Base-by-base conservation (phyloP, 2,329 filamentous ascomycete genomes). In the Aphanoascus verrucosus region DNA sequence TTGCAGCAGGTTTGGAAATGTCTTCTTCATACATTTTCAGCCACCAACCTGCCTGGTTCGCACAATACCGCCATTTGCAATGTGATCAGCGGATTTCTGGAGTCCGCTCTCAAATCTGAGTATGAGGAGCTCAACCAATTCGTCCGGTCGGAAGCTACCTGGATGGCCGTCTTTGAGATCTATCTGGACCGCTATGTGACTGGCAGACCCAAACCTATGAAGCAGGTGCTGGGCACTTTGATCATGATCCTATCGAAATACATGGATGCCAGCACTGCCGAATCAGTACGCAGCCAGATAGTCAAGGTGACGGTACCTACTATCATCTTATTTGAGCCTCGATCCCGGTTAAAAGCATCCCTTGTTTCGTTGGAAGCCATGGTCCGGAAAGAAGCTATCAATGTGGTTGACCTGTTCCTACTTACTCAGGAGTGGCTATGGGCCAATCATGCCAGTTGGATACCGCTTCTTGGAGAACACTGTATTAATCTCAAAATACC, bases 51-150 rank as follows among this genome's bases (percentile, higher is more conserved):
- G 43, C 64, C 69, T 15, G 63, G 63, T 56, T 59, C 59, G 38
- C 73, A 76, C 62, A 67, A 67, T 14, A 65, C 68, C 20, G 66
- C 69, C 5, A 67, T 68, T 37, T 73, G 70, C 56, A 75, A 74
- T 65, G 68, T 72, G 5, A 51, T 74, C 28, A 70, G 69, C 53
- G 68, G 68, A 17, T 74, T 73, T 50, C 58, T 76, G 19, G 67
- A 73, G 56, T 64, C 67, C 11, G 66, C 67, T 8, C 54, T 60
- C 14, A 57, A 59, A 11, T 70, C 72, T 11, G 49, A 61, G 31
- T 60, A 62, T 53, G 55, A 63, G 11, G 55, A 58, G 6, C 65
- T 73, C 1, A 64, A 61, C 42, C 49, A 62, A 20, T 59, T 75
- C 52, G 64, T 61, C 23, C 57, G 65, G 1, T 69, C 67, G 2